A percentile compares a stretch with the other conserved stretches of the same genome.
These are phyloP conservation scores for Hemisphaericaspora subhashii DNA, from an alignment of 1,139 yeast species.

Conservation along the genomic window DNA sequence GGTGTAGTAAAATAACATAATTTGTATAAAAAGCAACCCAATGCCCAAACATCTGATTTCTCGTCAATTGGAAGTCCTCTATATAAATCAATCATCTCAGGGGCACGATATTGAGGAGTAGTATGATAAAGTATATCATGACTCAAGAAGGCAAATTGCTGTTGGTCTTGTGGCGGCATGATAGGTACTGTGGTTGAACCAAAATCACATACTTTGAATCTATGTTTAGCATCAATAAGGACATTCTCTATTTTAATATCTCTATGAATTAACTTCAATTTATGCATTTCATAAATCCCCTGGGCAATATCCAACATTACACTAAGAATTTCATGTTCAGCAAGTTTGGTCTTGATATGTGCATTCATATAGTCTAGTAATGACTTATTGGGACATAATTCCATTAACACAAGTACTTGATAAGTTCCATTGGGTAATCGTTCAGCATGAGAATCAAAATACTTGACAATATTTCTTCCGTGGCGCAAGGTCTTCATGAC, in stretches of 20 bases:
- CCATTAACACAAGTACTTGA: slow-evolving; percentile 78
- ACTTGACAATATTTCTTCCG: slow-evolving; percentile 59
- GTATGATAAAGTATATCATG: slow-evolving; percentile 74
- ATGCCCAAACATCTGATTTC: slow-evolving; percentile 81
- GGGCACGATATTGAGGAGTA: slow-evolving; percentile 80
- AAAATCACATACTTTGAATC: slow-evolving; percentile 73
- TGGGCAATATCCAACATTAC: slow-evolving; percentile 67
- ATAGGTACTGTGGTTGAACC: slow-evolving; percentile 68
- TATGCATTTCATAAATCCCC: slow-evolving; percentile 76
- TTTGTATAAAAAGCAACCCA: slow-evolving; percentile 76
- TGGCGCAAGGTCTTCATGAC: slow-evolving; percentile 70
- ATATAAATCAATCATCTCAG: slow-evolving; percentile 78
- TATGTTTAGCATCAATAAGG: slow-evolving; percentile 53
- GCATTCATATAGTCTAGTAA: slow-evolving; percentile 74
- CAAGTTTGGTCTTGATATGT: slow-evolving; percentile 60
- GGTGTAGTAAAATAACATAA: slow-evolving; percentile 81
- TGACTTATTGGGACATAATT: slow-evolving; percentile 70
- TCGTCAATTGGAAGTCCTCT: slow-evolving; percentile 70
- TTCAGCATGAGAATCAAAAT: slow-evolving; percentile 78
- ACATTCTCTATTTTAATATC: slow-evolving; percentile 83
- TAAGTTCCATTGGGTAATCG: slow-evolving; percentile 55
- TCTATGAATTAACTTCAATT: slow-evolving; percentile 60
- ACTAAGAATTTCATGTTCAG: slow-evolving; percentile 60
- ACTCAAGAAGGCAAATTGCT: slow-evolving; percentile 58
- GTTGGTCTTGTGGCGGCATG: slow-evolving; percentile 63